phyloP scores from a whole-genome alignment of 441 rosid species.

The Adansonia madagascariensis region DNA sequence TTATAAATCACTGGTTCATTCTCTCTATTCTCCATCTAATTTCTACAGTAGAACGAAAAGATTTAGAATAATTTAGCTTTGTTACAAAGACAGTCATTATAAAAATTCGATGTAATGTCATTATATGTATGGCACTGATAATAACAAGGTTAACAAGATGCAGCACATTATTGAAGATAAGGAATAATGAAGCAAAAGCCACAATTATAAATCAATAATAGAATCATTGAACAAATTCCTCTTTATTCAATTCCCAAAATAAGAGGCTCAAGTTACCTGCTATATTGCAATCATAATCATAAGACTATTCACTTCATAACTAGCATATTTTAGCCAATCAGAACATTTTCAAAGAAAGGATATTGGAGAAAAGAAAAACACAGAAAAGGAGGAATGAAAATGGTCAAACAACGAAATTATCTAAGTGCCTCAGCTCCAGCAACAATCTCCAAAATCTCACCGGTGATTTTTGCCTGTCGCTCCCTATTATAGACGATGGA shows the following conservation, averaged over 20 bases:
- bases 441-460: slow-evolving; percentile 72
- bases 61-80: no score
- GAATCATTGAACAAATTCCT: slow-evolving; percentile 6
- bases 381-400: background rate
- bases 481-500: slow-evolving; percentile 54
- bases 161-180: background rate
- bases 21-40: background rate
- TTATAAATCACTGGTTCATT: background rate
- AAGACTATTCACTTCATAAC: background rate
- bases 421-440: slow-evolving; percentile 73
- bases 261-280: background rate
- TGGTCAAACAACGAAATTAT: background rate
- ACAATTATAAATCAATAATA: background rate
- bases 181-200: background rate
- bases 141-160: background rate
- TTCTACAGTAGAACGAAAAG: background rate
- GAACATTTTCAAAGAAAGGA: slow-evolving; percentile 4
- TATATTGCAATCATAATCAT: background rate
- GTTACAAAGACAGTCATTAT: background rate
- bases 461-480: slow-evolving; percentile 71
- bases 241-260: background rate
- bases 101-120: background rate
- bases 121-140: background rate
- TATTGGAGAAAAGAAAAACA: background rate
- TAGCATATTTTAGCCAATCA: slow-evolving; percentile 3